A percentile compares a stretch with the other conserved stretches of the same genome.
phyloP scores from a whole-genome alignment of 192 early-diverging fungal genomes.

The Gaertneriomyces semiglobifer region DNA sequence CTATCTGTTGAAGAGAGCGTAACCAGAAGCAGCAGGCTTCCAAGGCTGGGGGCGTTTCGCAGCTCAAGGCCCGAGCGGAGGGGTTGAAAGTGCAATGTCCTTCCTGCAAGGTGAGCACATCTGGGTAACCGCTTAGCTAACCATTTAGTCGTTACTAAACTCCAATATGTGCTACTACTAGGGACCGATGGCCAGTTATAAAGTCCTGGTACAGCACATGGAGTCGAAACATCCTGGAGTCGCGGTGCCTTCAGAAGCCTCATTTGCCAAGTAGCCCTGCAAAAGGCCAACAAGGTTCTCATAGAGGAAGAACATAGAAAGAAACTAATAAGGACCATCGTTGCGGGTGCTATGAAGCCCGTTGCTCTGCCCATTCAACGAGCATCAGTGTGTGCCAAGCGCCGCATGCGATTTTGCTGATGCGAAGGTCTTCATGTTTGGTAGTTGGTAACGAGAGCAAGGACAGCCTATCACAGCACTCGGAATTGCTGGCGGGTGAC shows the following conservation, averaged over 20 bases:
- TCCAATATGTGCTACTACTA: background rate
- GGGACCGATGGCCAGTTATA: conserved; percentile 32
- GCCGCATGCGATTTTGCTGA: conserved; percentile 5
- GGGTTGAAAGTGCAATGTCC: conserved; percentile 30
- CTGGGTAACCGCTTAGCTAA: background rate
- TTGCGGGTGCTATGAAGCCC: conserved; percentile 1
- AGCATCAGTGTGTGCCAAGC: conserved; percentile 25
- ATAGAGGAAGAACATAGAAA: conserved; percentile 1
- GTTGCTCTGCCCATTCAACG: conserved; percentile 3
- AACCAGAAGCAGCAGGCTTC: conserved; percentile 13
- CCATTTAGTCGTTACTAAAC: background rate
- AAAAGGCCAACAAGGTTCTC: background rate
- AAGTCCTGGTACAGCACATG: conserved; percentile 35
- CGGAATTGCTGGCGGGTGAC: background rate
- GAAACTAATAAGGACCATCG: background rate
- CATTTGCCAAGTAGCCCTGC: conserved; percentile 14
- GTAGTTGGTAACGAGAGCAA: background rate
- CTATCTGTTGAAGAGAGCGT: conserved; percentile 15
- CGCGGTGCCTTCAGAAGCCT: conserved; percentile 20
- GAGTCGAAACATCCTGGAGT: conserved; percentile 28
- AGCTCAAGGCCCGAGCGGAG: conserved; percentile 31
- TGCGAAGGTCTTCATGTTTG: background rate
- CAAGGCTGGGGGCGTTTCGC: conserved; percentile 12
- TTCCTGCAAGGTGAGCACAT: conserved; percentile 18
- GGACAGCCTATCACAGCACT: background rate